A percentile compares a stretch with the other conserved stretches of the same genome.
Conservation (phyloP, 345 rosid species). For the Populus euphratica region DNA sequence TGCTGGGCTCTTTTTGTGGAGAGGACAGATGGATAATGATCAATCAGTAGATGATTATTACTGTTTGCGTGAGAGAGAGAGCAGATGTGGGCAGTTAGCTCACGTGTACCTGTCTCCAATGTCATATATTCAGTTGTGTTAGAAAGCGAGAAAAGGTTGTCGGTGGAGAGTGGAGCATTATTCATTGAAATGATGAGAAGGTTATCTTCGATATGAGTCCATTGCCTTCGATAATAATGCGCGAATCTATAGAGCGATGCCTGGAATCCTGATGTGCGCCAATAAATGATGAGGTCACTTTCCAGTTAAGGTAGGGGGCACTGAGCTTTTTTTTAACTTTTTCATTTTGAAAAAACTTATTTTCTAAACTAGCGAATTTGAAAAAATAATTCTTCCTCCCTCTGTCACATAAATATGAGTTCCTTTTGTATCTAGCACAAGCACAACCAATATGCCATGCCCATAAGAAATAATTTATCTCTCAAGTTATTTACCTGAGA, state of each 20-base stretch:
- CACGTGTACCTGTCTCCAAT: constrained; percentile 65
- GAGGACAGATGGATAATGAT: constrained; percentile 13
- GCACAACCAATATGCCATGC: too few relatives aligned
- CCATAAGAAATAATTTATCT: too few relatives aligned
- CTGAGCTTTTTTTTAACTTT: not conserved
- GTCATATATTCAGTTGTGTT: constrained; percentile 32
- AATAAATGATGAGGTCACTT: constrained; percentile 52
- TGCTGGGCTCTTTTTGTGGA: constrained; percentile 6
- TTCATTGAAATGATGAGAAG: constrained; percentile 11
- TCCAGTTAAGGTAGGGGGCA: constrained; percentile 38
- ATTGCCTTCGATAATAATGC: not conserved
- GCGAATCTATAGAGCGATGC: constrained; percentile 25
- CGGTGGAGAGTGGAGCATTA: constrained; percentile 16
- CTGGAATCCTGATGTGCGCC: constrained; percentile 58
- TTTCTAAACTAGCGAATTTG: too few relatives aligned
- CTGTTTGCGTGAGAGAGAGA: constrained; percentile 37
- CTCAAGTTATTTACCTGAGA: too few relatives aligned
- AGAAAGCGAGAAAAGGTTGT: constrained; percentile 5
- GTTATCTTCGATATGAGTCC: not conserved
- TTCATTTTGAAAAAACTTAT: too few relatives aligned
- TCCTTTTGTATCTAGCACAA: too few relatives aligned
- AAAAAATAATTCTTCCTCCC: too few relatives aligned
- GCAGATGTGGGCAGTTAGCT: constrained; percentile 71
- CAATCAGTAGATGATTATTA: constrained; percentile 37
- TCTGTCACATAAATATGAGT: too few relatives aligned